Evolutionary conservation across 2,329 filamentous ascomycete genomes (phyloP).

Genomic region (Scedosporium minutisporum): DNA sequence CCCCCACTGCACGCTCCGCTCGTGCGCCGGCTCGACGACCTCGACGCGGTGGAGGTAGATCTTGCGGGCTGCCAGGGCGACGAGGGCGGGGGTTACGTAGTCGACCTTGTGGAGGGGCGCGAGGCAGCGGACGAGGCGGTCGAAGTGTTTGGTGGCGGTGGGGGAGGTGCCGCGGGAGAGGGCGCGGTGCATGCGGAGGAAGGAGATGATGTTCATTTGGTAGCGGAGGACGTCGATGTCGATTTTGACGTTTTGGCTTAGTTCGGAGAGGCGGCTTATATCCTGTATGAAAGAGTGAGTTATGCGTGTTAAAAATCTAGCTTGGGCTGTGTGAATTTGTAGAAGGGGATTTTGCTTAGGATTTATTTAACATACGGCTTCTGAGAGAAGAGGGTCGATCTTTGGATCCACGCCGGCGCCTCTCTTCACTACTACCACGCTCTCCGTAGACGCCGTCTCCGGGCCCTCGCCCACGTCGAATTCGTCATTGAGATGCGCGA

Average conservation of each 20-base stretch:
- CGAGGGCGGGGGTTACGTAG: conserved; percentile 75
- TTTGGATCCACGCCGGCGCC: conserved; percentile 13
- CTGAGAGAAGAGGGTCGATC: conserved; percentile 27
- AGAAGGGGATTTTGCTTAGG: not conserved
- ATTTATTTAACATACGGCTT: conserved; percentile 26
- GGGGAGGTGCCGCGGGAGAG: conserved; percentile 72
- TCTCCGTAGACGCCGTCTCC: conserved; percentile 28
- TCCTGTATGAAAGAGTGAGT: conserved; percentile 30
- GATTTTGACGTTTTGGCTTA: conserved; percentile 49
- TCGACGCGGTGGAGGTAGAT: conserved; percentile 78
- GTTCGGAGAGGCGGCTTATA: conserved; percentile 50
- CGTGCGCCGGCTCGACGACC: conserved; percentile 58
- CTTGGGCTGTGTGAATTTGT: not conserved
- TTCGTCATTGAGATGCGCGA: conserved; percentile 62
- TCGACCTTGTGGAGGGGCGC: conserved; percentile 72
- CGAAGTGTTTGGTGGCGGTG: conserved; percentile 67
- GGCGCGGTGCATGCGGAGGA: conserved; percentile 79
- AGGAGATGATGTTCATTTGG: conserved; percentile 77
- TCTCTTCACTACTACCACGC: conserved; percentile 31
- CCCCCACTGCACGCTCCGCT: conserved; percentile 89
- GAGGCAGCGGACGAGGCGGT: conserved; percentile 58
- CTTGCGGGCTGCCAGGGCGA: conserved; percentile 74
- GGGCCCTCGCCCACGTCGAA: conserved; percentile 23
- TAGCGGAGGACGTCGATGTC: conserved; percentile 75
- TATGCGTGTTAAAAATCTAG: not conserved